Evolutionary conservation across 148 eudicot species (phyloP).

Genomic region (Cornus suecica): DNA sequence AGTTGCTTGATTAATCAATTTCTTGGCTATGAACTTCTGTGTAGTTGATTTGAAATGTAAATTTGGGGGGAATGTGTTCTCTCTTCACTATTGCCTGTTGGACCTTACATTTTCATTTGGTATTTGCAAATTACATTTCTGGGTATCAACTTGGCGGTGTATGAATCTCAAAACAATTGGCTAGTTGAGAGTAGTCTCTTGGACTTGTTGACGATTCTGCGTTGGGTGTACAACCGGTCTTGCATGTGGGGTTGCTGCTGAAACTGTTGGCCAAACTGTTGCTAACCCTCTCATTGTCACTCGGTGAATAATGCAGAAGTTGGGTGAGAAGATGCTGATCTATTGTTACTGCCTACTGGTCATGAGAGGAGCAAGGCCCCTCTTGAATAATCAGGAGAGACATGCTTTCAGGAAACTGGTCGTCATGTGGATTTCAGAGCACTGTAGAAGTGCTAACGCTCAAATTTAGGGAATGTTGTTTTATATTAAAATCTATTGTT

Average conservation of each 20-base stretch:
- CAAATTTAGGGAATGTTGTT: constrained; percentile 91
- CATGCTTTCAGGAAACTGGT: constrained; percentile 81
- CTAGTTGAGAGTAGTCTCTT: constrained; percentile 59
- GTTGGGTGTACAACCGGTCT: constrained; percentile 83
- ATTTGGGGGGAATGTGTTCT: neutral
- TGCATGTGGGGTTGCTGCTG: constrained; percentile 91
- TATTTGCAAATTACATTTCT: constrained; percentile 74
- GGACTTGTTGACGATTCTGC: constrained; percentile 66
- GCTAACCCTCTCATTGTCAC: constrained; percentile 93
- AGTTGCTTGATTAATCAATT: neutral
- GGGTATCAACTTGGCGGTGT: constrained; percentile 92
- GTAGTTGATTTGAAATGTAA: neutral
- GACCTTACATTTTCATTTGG: constrained; percentile 10
- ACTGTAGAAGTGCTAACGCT: constrained; percentile 88
- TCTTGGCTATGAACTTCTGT: neutral
- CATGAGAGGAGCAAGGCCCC: constrained; percentile 64
- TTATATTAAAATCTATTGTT: neutral
- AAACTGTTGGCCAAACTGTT: constrained; percentile 89
- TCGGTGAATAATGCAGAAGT: constrained; percentile 96
- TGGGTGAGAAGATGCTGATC: constrained; percentile 84
- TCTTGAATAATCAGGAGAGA: constrained; percentile 77
- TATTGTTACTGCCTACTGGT: constrained; percentile 69
- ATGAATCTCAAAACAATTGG: constrained; percentile 87
- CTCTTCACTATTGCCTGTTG: neutral
- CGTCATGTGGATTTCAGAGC: constrained; percentile 74